Evolutionary conservation across 306 rosid genomes (phyloP), one percentile per base, ranked within the genome.

Genomic region (Mucuna pruriens): DNA sequence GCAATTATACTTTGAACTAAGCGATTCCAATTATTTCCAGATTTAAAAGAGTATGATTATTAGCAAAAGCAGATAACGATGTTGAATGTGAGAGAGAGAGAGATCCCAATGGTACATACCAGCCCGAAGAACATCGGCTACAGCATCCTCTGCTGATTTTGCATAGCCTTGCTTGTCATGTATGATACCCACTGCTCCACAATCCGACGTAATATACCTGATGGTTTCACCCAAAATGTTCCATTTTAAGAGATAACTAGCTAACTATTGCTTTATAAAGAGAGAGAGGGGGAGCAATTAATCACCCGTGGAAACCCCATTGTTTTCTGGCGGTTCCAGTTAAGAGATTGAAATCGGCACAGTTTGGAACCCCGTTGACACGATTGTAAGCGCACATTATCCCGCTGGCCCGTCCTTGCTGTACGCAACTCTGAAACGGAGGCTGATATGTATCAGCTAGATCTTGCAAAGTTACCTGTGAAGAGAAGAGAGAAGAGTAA

Each of bases 371-470:
- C 2, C 99, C 99, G 80, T 95, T 95, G 2, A 95, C 91, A 0
- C 88, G 92, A 33, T 95, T 95, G 70, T 95, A 95, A 17, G 98
- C 92, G 66, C 99, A 95, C 99, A 95, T 93, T 75, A 95, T 86
- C 40, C 98, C 98, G 62, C 97, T 95, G 3, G 99, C 96, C 23
- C 80, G 52, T 22, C 94, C 99, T 60, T 89, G 17, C 87, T 84
- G 58, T 26, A 95, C 71, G 19, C 99, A 95, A 38, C 90, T 95
- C 86, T 82, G 80, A 71, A 95, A 95, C 13, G 99, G 98, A 11
- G 99, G 98, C 75, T 93, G 97, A 17, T 90, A 95, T 2, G 99
- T 93, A 78, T 93, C 99, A 0, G 91, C 96, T 62, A 95, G 60
- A 80, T 93, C 99, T 88, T 91, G 98, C 88, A 82, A 19, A 13